A percentile compares a stretch with the other conserved stretches of the same genome.
Conservation (phyloP, 306 rosid genomes). For the Cucurbita argyrosperma region DNA sequence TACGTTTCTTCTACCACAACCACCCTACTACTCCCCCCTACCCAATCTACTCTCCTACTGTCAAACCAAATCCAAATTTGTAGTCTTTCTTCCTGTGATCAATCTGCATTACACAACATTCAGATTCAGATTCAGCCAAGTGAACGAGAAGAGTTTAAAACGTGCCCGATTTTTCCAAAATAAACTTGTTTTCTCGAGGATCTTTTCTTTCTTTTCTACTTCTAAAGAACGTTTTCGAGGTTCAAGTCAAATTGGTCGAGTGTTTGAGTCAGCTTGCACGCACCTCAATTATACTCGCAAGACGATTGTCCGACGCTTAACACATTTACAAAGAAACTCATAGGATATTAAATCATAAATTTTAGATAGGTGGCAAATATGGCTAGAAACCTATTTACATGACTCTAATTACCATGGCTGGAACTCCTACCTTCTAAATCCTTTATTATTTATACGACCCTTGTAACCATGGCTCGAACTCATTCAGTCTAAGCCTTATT, state of each 20-base stretch:
- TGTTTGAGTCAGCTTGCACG: too few species aligned
- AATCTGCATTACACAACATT: constrained; percentile 36
- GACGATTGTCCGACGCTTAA: too few species aligned
- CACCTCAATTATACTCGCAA: too few species aligned
- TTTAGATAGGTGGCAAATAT: too few species aligned
- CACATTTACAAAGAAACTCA: too few species aligned
- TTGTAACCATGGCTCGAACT: neutral
- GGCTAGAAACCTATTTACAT: too few species aligned
- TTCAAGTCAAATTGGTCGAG: neutral
- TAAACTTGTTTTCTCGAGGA: neutral
- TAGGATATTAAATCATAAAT: too few species aligned
- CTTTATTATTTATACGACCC: neutral
- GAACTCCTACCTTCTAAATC: too few species aligned
- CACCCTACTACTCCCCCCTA: neutral
- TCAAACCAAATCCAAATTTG: constrained; percentile 96
- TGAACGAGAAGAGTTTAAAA: neutral
- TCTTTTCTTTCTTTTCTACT: neutral
- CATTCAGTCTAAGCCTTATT: neutral
- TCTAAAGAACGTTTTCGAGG: neutral
- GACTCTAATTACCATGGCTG: too few species aligned
- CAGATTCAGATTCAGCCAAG: neutral
- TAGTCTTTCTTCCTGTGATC: constrained; percentile 91
- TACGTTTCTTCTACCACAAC: neutral
- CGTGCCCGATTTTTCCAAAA: too few species aligned
- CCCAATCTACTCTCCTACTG: constrained; percentile 69